Evolutionary conservation across 345 rosid genomes (phyloP).

Genomic region (Geranium brycei): DNA sequence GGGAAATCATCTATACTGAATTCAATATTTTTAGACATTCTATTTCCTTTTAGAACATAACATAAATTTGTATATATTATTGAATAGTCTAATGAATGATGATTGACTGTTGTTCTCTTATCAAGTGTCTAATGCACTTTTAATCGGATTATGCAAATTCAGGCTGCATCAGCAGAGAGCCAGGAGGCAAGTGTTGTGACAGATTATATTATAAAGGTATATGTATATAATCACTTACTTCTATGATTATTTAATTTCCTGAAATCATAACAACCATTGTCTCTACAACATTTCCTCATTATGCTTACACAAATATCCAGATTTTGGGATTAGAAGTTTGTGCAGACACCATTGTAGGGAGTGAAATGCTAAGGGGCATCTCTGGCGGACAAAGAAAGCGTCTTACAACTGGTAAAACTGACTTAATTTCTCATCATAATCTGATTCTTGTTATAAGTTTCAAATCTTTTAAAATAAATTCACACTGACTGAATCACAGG

Average conservation of each 20-base stretch:
- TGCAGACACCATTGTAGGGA: conserved; percentile 62
- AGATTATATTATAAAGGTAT: conserved; percentile 40
- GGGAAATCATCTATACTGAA: too few relatives aligned
- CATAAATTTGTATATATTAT: too few relatives aligned
- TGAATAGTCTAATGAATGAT: too few relatives aligned
- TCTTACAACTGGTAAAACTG: conserved; percentile 22
- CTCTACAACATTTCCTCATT: background rate
- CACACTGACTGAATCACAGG: conserved; percentile 8
- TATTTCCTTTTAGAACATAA: too few relatives aligned
- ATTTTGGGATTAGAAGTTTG: conserved; percentile 62
- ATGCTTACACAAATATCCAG: conserved; percentile 23
- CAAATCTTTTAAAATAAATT: too few relatives aligned
- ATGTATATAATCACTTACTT: conserved; percentile 2
- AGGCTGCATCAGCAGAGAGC: conserved; percentile 40
- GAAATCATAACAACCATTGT: background rate
- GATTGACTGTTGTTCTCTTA: too few relatives aligned
- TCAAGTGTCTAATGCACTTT: too few relatives aligned
- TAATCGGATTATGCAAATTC: background rate
- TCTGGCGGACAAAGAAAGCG: conserved; percentile 85
- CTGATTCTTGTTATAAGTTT: too few relatives aligned
- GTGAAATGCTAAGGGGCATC: conserved; percentile 65
- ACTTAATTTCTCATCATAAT: too few relatives aligned
- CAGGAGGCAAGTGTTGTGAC: conserved; percentile 34
- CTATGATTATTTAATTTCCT: too few relatives aligned
- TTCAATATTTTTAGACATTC: too few relatives aligned